Percentiles rank a stretch among this genome's conserved stretches.
Conservation (phyloP, 495 filamentous ascomycete species). For the Penicillium riverlandense region DNA sequence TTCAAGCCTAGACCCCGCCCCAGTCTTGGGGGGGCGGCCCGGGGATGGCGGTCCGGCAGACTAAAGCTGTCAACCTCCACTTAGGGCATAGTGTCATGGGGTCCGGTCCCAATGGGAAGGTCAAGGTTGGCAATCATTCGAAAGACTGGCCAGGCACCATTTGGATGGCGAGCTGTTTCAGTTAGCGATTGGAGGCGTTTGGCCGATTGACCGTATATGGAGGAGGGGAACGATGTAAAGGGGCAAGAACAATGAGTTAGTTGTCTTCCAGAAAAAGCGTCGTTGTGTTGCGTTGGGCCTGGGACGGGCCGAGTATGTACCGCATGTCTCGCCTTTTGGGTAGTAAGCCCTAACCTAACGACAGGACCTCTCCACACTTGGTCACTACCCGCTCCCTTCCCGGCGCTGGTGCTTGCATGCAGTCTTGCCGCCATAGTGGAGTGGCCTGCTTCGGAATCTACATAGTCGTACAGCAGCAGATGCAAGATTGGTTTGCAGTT, state of each 20-base stretch:
- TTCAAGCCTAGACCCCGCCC: neutral
- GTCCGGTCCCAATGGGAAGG: constrained; percentile 7
- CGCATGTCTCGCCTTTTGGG: no score
- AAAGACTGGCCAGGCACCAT: neutral
- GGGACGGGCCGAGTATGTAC: no score
- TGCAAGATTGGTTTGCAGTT: neutral
- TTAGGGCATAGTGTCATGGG: constrained; percentile 1
- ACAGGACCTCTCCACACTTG: no score
- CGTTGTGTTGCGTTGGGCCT: no score
- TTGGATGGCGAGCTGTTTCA: constrained; percentile 1
- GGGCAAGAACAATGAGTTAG: no score
- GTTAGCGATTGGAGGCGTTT: neutral
- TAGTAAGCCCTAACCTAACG: no score
- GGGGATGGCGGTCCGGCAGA: constrained; percentile 18
- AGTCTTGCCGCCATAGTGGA: neutral
- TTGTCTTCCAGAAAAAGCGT: no score
- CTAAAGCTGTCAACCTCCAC: constrained; percentile 20
- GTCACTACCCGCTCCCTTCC: no score
- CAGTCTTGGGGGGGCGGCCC: constrained; percentile 10
- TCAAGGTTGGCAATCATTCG: constrained; percentile 16
- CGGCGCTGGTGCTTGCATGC: neutral
- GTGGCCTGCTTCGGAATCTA: neutral
- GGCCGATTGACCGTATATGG: no score
- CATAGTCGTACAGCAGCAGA: neutral
- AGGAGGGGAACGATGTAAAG: no score